Percentiles rank a stretch among this genome's conserved stretches.
These are phyloP conservation scores for Barbarea vulgaris DNA, from an alignment of 345 rosid genomes.

Conservation along the genomic window DNA sequence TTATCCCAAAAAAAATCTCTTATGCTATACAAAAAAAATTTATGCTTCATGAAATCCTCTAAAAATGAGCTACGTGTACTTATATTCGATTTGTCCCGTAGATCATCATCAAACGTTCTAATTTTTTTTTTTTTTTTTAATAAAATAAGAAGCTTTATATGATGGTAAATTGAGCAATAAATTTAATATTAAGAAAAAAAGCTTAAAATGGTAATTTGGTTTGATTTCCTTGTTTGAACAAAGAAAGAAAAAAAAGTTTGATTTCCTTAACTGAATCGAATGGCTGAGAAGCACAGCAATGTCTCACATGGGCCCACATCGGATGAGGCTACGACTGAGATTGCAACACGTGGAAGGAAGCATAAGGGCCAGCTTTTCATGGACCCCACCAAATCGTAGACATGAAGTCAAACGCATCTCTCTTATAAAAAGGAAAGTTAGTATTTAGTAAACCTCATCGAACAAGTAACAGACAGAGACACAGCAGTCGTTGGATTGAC, in stretches of 20 bases:
- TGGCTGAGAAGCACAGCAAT: background rate
- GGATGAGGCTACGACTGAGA: background rate
- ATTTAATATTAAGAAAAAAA: background rate
- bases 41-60: too few species aligned
- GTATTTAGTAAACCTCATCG: background rate
- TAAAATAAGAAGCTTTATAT: background rate
- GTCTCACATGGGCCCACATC: background rate
- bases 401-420: conserved; percentile 30
- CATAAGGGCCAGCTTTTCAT: background rate
- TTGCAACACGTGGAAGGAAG: conserved; percentile 2
- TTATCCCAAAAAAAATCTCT: too few species aligned
- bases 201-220: background rate
- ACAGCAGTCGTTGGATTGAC: conserved; percentile 25
- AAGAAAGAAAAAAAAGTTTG: too few species aligned
- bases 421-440: background rate
- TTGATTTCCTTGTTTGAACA: background rate
- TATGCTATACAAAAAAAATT: too few species aligned
- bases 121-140: too few species aligned
- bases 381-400: conserved; percentile 36
- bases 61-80: too few species aligned
- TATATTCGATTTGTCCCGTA: too few species aligned
- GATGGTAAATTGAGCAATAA: background rate
- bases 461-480: background rate
- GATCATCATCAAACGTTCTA: too few species aligned
- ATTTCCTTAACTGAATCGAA: conserved; percentile 6